Percentiles rank a stretch among this genome's conserved stretches.
Conservation (phyloP, 2,329 filamentous ascomycete genomes). For the Fusarium ambrosium region DNA sequence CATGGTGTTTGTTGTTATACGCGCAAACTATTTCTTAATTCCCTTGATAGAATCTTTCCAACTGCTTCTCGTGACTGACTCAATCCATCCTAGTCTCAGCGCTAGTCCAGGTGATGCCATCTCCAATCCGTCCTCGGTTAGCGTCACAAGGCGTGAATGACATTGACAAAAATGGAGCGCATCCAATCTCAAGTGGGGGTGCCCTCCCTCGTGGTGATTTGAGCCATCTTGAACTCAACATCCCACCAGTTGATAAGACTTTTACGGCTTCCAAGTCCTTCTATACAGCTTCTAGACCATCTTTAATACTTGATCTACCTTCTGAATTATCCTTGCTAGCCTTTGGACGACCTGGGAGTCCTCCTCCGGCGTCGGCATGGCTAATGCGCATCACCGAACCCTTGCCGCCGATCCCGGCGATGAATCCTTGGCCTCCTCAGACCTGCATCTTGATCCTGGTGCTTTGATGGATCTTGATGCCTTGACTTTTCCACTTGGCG, state of each 20-base stretch:
- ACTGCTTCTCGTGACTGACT: background rate
- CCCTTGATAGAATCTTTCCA: background rate
- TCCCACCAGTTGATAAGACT: background rate
- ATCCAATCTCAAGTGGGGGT: background rate
- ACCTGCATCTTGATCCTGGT: background rate
- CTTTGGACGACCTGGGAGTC: background rate
- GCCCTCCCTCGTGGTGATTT: background rate
- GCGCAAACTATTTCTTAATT: background rate
- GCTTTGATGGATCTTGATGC: background rate
- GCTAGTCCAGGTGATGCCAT: background rate
- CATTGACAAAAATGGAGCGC: background rate
- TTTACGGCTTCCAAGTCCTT: background rate
- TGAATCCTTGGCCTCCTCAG: background rate
- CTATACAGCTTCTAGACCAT: background rate
- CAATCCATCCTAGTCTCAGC: background rate
- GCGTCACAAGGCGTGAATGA: conserved; percentile 2
- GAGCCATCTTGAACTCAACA: conserved; percentile 1
- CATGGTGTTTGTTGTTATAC: background rate
- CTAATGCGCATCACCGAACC: background rate
- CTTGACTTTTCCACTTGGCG: background rate
- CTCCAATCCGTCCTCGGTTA: background rate
- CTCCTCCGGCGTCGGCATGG: background rate
- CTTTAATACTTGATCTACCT: background rate
- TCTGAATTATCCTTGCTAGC: background rate
- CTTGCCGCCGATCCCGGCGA: background rate